Base-by-base conservation (phyloP, 768 basidiomycete genomes). In the Xanthoconium purpureum region DNA sequence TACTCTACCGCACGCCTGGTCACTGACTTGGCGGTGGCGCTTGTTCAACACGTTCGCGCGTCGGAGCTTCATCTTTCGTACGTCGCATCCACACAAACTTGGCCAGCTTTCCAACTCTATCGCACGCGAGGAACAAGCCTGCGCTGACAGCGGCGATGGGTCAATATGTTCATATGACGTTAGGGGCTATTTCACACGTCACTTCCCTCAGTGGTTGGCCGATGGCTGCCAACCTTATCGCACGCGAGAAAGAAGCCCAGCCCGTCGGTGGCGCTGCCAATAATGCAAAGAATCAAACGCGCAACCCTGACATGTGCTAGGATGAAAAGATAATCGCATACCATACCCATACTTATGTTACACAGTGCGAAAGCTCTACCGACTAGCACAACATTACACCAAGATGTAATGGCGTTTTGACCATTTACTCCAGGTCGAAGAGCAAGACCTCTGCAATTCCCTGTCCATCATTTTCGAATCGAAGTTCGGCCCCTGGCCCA, bases 391-490 rank as follows among this genome's bases (percentile, higher is more conserved):
- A 30, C 47, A 9, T 9, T n/a, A 35, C n/a, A 30, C 6, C 38
- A 5, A n/a, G 32, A 32, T 18, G 8, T 15, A 13, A 20, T 17
- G 18, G 28, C 40, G 8, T 29, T 20, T 39, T 39, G 12, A 29
- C 5, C 30, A 14, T n/a, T 53, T 57, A 83, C 58, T 86, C 85
- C 63, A 92, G 71, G 71, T 94, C 91, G 63, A 94, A 96, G 15
- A 94, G 67, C 49, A 95, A 68, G 18, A 93, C 77, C 73, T 96
- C 94, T 0, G 85, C 89, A 13, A 78, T 77, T 28, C 68, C 73
- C 51, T 83, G 81, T 0, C 91, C 90, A 5, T 79, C 75, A 61
- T 92, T 95, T 69, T 81, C 79, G 3, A 87, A 75, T 33, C 72
- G 64, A 40, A 81, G 58, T 28, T 71, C 63, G 0, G 61, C 58